Evolutionary conservation across 2,329 filamentous ascomycete genomes (phyloP), one percentile per base, ranked within the genome.

Genomic region (Talaromyces sp.): DNA sequence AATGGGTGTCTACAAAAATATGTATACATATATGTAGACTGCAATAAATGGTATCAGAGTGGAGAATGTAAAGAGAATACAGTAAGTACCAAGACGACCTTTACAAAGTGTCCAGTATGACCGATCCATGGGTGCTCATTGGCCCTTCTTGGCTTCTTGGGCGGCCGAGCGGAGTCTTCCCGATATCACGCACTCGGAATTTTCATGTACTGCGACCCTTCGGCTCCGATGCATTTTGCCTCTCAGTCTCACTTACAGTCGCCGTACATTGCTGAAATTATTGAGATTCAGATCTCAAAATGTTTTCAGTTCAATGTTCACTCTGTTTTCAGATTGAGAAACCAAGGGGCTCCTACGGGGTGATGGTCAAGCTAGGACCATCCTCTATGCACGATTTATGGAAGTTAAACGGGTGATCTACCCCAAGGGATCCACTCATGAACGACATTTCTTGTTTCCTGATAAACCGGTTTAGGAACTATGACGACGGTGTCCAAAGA

Each of bases 391-490:
- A 46, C 32, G 30, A 46, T 17, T 19, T n/a, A 24, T 20, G 14
- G 32, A 36, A 30, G 14, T 35, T 10, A 41, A 17, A 24, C 46
- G 46, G 46, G 20, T 42, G 46, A 49, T 49, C 46, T 36, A 49
- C 46, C 29, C 24, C 16, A 5, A 1, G 7, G 37, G 30, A 24
- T 41, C 46, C 46, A 49, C 46, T 33, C 36, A 41, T 41, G 13
- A 33, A 29, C 36, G 27, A 22, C n/a, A 24, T 20, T 17, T 11
- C 16, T 22, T 11, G 20, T 35, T 20, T 17, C 10, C 16, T 22
- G 17, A 32, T 35, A 53, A 53, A 48, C 51, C 45, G 46, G 51
- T 53, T 53, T 53, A 27, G 10, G 24, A 36, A n/a, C 20, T 33
- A 53, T 49, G 51, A 53, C 45, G 51, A 49, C 36, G n/a, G 19